phyloP scores from a whole-genome alignment of 805 yeast genomes.

The Yarrowia yakushimensis region DNA sequence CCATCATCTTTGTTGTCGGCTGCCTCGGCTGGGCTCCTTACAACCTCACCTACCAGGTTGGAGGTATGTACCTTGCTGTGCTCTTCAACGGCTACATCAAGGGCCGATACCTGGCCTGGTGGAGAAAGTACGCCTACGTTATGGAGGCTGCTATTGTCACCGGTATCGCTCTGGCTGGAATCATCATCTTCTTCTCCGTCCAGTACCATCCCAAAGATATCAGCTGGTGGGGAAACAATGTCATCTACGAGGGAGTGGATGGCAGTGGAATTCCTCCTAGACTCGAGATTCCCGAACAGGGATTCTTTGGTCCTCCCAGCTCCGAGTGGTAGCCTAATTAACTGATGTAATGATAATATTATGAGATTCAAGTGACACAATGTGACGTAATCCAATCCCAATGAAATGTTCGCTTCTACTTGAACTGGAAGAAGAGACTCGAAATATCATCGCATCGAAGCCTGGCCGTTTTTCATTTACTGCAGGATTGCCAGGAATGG shows the following conservation, averaged over 20 bases:
- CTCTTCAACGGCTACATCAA: conserved; percentile 18
- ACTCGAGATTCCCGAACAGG: neutral
- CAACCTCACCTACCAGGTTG: conserved; percentile 21
- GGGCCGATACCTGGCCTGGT: conserved; percentile 14
- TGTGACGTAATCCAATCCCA: no score
- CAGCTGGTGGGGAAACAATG: conserved; percentile 14
- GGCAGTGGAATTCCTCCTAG: neutral
- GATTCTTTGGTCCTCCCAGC: conserved; percentile 9
- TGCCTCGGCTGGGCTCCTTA: conserved; percentile 16
- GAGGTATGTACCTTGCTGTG: conserved; percentile 9
- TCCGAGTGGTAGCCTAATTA: conserved; percentile 2
- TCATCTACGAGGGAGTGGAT: neutral
- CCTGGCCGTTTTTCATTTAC: no score
- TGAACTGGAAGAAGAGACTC: no score
- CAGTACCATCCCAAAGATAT: conserved; percentile 17
- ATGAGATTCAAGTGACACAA: neutral
- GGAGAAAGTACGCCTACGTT: conserved; percentile 18
- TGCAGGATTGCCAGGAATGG: no score
- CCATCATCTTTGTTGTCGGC: conserved; percentile 17
- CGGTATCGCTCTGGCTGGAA: conserved; percentile 14
- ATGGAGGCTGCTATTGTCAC: conserved; percentile 23
- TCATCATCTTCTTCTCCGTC: conserved; percentile 9
- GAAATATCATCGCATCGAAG: no score
- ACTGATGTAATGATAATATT: neutral
- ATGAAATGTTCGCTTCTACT: no score